Evolutionary conservation across 176 grass and related monocot species (phyloP).

Genomic region (Carex parvula): DNA sequence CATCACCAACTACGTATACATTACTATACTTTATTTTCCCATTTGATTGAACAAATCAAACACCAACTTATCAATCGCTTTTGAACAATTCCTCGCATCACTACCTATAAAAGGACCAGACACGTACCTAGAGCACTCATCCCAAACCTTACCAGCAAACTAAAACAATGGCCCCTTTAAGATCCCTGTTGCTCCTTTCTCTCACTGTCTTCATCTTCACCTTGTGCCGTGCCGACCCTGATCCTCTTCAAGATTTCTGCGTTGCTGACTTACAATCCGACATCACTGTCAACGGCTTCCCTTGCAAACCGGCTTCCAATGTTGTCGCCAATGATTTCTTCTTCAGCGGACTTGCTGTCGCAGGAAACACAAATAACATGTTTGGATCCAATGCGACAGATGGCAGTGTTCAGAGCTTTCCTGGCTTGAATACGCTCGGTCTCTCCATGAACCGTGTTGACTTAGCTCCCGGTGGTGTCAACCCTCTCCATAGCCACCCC

Average conservation of each 20-base stretch:
- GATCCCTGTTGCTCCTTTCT: constrained; percentile 2
- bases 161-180: neutral
- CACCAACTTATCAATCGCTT: neutral
- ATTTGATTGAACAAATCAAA: neutral
- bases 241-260: constrained; percentile 78
- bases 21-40: neutral
- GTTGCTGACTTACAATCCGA: neutral
- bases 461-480: constrained; percentile 46
- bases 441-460: constrained; percentile 59
- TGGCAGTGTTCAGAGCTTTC: constrained; percentile 31
- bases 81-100: neutral
- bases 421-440: constrained; percentile 68
- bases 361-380: constrained; percentile 38
- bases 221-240: constrained; percentile 42
- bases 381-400: constrained; percentile 55
- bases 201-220: constrained; percentile 6
- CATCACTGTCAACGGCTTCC: constrained; percentile 31
- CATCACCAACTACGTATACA: neutral
- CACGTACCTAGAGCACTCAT: neutral
- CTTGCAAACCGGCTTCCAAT: constrained; percentile 35
- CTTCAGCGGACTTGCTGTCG: constrained; percentile 25
- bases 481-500: constrained; percentile 63
- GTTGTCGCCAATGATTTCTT: constrained; percentile 52
- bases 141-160: neutral
- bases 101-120: neutral